Conservation (phyloP, 1,284 basidiomycete genomes). For the Sanghuangporus sanghuang region DNA sequence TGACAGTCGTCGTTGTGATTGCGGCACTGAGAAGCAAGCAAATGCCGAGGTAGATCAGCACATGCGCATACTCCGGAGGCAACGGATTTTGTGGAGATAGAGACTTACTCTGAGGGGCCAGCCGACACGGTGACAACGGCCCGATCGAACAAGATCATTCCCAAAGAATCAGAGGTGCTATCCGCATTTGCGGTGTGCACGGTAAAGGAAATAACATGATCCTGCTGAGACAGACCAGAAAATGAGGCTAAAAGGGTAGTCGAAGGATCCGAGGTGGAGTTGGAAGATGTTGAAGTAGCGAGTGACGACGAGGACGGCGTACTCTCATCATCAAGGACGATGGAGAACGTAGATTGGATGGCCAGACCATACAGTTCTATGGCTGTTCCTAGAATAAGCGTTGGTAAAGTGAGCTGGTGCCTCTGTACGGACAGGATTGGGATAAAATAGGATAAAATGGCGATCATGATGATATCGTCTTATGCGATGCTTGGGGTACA, state of each 20-base stretch:
- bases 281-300: not conserved
- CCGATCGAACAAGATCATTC: conserved; percentile 23
- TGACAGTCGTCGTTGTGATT: conserved; percentile 31
- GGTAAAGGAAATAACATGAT: conserved; percentile 27
- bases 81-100: conserved; percentile 7
- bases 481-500: conserved; percentile 1
- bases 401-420: not conserved
- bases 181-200: conserved; percentile 23
- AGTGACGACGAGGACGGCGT: not conserved
- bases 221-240: conserved; percentile 24
- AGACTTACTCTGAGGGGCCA: conserved; percentile 11
- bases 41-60: conserved; percentile 11
- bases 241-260: conserved; percentile 27
- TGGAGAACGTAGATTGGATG: conserved; percentile 17
- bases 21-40: conserved; percentile 30
- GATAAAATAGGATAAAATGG: conserved; percentile 2
- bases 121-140: conserved; percentile 21
- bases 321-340: conserved; percentile 19
- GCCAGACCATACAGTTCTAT: conserved; percentile 51
- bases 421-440: not conserved
- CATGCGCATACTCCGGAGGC: conserved; percentile 2
- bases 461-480: conserved; percentile 14
- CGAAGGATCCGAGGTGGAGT: conserved; percentile 17
- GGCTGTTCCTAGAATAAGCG: conserved; percentile 25
- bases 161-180: conserved; percentile 11